These are phyloP conservation scores for Wickerhamomyces alni DNA, from an alignment of 805 yeast genomes.

Conservation along the genomic window DNA sequence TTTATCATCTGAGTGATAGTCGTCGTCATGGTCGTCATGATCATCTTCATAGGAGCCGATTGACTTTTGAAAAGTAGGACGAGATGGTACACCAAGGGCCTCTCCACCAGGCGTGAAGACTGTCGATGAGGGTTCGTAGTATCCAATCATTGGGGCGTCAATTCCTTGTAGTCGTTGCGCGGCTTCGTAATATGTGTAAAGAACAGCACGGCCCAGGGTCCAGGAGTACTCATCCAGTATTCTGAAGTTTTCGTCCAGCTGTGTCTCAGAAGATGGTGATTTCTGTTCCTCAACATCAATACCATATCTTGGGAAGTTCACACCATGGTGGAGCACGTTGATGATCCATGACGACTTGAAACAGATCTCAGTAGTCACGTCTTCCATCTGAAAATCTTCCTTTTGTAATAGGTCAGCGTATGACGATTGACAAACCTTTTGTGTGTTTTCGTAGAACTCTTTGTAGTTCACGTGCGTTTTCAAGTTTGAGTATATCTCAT, in stretches of 20 bases:
- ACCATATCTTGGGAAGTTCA: constrained; percentile 41
- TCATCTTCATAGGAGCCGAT: constrained; percentile 3
- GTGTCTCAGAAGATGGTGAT: constrained; percentile 4
- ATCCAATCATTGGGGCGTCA: constrained; percentile 31
- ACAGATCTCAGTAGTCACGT: constrained; percentile 43
- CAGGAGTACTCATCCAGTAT: constrained; percentile 44
- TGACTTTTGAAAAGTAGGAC: constrained; percentile 36
- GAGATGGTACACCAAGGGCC: constrained; percentile 27
- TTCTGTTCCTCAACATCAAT: constrained; percentile 27
- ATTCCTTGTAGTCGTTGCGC: constrained; percentile 12
- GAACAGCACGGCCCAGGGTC: constrained; percentile 56
- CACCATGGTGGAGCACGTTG: constrained; percentile 28
- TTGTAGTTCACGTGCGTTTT: constrained; percentile 36
- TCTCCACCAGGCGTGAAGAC: constrained; percentile 52
- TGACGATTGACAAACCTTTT: constrained; percentile 36
- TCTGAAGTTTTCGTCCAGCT: constrained; percentile 30
- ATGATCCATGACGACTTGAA: constrained; percentile 58
- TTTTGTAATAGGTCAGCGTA: constrained; percentile 10
- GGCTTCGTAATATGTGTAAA: constrained; percentile 55
- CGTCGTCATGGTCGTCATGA: constrained; percentile 8
- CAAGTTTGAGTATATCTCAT: constrained; percentile 63
- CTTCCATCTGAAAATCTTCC: constrained; percentile 22
- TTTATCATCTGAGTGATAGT: constrained; percentile 16
- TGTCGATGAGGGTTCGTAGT: constrained; percentile 41
- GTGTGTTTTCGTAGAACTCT: constrained; percentile 36